Evolutionary conservation across 2,329 filamentous ascomycete species (phyloP).

Genomic region (Sporothrix globosa): DNA sequence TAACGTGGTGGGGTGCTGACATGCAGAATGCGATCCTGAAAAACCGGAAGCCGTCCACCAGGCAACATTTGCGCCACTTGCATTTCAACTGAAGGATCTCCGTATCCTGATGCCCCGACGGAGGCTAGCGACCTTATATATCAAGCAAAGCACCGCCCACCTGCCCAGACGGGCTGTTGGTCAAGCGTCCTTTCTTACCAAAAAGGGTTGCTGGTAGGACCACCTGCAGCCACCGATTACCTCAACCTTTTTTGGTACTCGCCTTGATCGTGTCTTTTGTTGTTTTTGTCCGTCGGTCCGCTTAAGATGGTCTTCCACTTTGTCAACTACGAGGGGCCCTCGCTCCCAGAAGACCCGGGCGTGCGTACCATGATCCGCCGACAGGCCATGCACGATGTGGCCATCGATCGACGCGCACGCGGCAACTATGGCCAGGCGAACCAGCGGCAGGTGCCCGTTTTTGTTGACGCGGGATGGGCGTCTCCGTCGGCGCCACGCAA

Average conservation of each 20-base stretch:
- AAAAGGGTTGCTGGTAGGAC: conserved; percentile 14
- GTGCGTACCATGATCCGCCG: conserved; percentile 19
- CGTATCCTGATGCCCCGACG: too few relatives aligned
- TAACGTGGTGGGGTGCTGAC: not conserved
- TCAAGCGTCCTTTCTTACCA: not conserved
- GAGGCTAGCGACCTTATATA: not conserved
- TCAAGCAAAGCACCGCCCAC: not conserved
- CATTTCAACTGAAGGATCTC: too few relatives aligned
- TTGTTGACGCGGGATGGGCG: not conserved
- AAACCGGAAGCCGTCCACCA: not conserved
- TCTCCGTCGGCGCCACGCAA: not conserved
- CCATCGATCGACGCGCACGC: not conserved
- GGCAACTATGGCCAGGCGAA: conserved; percentile 6
- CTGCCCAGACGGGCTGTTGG: not conserved
- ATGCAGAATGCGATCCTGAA: not conserved
- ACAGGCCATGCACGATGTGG: conserved; percentile 22
- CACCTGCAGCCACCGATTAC: not conserved
- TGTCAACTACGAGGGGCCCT: conserved; percentile 19
- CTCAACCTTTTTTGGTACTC: not conserved
- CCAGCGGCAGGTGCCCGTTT: not conserved
- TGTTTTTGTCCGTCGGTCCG: not conserved
- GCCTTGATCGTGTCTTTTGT: not conserved
- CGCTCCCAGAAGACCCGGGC: not conserved
- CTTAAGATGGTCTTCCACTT: conserved; percentile 1
- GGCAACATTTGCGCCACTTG: too few relatives aligned